Evolutionary conservation across 805 yeast genomes (phyloP), one percentile per base, ranked within the genome.

Genomic region (Metschnikowia arizonensis): DNA sequence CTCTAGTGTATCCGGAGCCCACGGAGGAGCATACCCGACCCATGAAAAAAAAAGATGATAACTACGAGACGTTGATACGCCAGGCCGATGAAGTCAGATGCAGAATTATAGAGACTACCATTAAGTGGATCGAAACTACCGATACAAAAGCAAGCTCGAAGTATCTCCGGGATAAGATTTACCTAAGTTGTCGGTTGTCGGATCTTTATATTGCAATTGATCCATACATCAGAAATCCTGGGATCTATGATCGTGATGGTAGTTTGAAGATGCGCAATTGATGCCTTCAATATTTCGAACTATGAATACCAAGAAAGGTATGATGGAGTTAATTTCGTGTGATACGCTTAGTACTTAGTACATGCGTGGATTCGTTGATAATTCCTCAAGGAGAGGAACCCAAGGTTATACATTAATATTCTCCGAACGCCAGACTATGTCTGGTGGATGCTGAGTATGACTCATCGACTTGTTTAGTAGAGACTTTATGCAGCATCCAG

Each of bases 241-340:
- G 89, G 32, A 68, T 82, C 33, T 87, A 80, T 59, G 99, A 93
- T 65, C 78, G 96, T 57, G 71, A 76, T 45, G 90, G 93, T n/a
- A 51, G 64, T 19, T 61, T 81, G 47, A 52, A 45, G 25, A 25
- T 63, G 26, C 35, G 44, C 30, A 54, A 52, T 26, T 54, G 41
- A 32, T 2, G 32, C 19, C 6, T 26, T n/a, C 8, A 18, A 4
- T 23, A n/a, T 15, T 8, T 14, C 17, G 31, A 14, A 6, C 23
- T 21, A 21, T 21, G 23, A 6, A 6, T 21, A 7, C 26, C 26
- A 24, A 24, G 8, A 24, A 24, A 10, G 26, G 23, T 21, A 4
- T 6, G 23, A 6, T 21, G 4, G 23, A 4, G 23, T n/a, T n/a
- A n/a, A n/a, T n/a, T n/a, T n/a, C n/a, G n/a, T n/a, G n/a, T n/a